phyloP scores from a whole-genome alignment of 2,329 filamentous ascomycete species.

The Cladosporium sp. region DNA sequence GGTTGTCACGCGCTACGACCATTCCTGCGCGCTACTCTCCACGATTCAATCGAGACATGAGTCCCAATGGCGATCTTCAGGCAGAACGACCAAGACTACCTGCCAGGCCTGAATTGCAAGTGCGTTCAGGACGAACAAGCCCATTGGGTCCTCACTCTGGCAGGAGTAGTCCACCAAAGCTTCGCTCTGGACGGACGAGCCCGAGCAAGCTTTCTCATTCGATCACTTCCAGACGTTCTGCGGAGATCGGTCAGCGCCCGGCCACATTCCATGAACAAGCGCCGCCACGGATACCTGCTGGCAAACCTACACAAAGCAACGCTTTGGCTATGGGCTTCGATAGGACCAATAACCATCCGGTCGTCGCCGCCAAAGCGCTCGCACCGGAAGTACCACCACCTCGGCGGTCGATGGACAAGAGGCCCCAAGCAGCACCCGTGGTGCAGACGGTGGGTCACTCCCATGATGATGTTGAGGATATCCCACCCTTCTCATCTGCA shows the following conservation, averaged over 20 bases:
- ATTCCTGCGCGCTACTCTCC: constrained; percentile 25
- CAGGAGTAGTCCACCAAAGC: constrained; percentile 25
- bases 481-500: constrained; percentile 6
- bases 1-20: constrained; percentile 18
- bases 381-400: constrained; percentile 33
- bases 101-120: constrained; percentile 29
- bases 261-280: constrained; percentile 16
- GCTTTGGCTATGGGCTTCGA: constrained; percentile 28
- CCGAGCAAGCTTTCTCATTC: constrained; percentile 19
- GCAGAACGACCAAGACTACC: constrained; percentile 30
- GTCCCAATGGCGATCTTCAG: constrained; percentile 18
- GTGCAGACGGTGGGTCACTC: constrained; percentile 36
- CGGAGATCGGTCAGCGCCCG: constrained; percentile 18
- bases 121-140: constrained; percentile 27
- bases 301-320: constrained; percentile 20
- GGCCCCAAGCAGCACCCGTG: constrained; percentile 21
- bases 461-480: constrained; percentile 42
- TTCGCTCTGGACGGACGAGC: constrained; percentile 6
- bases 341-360: constrained; percentile 10
- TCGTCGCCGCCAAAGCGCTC: constrained; percentile 14
- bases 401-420: constrained; percentile 26
- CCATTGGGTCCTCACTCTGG: constrained; percentile 26
- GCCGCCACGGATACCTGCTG: constrained; percentile 25
- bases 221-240: constrained; percentile 20
- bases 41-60: constrained; percentile 12